Evolutionary conservation across 768 basidiomycete species (phyloP), one percentile per base, ranked within the genome.

Genomic region (Calocera cornea): DNA sequence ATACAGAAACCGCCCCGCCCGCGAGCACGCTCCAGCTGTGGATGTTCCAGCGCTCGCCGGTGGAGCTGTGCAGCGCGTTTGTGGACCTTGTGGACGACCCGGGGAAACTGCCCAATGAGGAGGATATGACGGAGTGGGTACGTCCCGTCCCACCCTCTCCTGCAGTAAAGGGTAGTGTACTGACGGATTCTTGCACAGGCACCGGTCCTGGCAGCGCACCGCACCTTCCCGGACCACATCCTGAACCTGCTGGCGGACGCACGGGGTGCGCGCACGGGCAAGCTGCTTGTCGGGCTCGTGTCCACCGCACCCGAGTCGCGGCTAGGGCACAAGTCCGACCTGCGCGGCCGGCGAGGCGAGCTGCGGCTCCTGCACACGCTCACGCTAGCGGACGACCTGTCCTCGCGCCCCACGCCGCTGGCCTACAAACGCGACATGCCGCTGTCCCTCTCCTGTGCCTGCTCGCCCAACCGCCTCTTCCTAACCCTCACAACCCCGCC

Each of bases 181-280:
- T 60, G 54, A 60, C 54, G 5, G 5, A 19, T 33, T 11, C 14
- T 3, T 60, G 8, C 2, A 24, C 19, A 60, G 54, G 54, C 54
- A 5, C 54, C 54, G 14, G 22, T 27, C 14, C 54, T 60, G 10
- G 14, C 22, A 12, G 11, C 54, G 5, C 31, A 10, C 24, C 54
- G 54, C 54, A 60, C 54, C 54, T 60, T 60, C 54, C 54, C 54
- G 22, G 54, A 60, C 54, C 54, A 60, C 27, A 33, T 60, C 24
- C 7, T 60, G 14, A 60, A 60, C 54, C 54, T 60, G 14, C 11
- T 60, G 3, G 14, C 27, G 2, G 27, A 60, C 19, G 14, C 54
- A 11, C 31, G 27, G 14, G 24, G 27, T 19, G 27, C 54, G 14
- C 54, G 54, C 54, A 60, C 54, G 10, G 54, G 54, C 11, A 27